A percentile compares a stretch with the other conserved stretches of the same genome.
Evolutionary conservation across 371 early-diverging fungal genomes (phyloP).

Genomic region (Mortierella sp.): DNA sequence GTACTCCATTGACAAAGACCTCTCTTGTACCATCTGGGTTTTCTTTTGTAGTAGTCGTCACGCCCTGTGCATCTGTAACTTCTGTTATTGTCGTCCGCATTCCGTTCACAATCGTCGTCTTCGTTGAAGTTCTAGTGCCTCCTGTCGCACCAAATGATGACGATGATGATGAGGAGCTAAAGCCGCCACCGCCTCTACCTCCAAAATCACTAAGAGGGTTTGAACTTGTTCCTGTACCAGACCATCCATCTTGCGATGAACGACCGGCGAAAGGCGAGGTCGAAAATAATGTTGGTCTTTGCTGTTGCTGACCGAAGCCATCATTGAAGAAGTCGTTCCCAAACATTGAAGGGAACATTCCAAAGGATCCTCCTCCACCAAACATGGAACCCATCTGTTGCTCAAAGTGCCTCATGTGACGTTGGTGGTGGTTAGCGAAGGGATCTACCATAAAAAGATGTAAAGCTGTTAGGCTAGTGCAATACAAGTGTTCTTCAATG

Average conservation of each 20-base stretch:
- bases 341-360: not conserved
- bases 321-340: constrained; percentile 9
- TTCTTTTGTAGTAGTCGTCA: constrained; percentile 42
- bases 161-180: constrained; percentile 20
- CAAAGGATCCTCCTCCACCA: constrained; percentile 19
- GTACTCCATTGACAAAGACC: constrained; percentile 32
- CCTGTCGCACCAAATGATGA: constrained; percentile 24
- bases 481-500: constrained; percentile 14
- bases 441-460: constrained; percentile 21
- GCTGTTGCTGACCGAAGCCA: constrained; percentile 5
- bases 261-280: constrained; percentile 39
- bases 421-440: constrained; percentile 36
- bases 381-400: constrained; percentile 35
- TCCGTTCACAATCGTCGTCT: constrained; percentile 50
- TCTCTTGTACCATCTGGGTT: constrained; percentile 37
- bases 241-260: constrained; percentile 11
- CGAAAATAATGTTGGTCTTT: constrained; percentile 36
- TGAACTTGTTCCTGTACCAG: constrained; percentile 22
- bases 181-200: not conserved
- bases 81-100: constrained; percentile 48
- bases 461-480: not conserved
- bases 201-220: constrained; percentile 33
- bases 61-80: constrained; percentile 40
- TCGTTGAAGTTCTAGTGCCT: constrained; percentile 30
- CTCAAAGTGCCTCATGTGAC: constrained; percentile 22